Base-by-base conservation (phyloP, 2,329 filamentous ascomycete genomes). In the Fusarium dimerum region DNA sequence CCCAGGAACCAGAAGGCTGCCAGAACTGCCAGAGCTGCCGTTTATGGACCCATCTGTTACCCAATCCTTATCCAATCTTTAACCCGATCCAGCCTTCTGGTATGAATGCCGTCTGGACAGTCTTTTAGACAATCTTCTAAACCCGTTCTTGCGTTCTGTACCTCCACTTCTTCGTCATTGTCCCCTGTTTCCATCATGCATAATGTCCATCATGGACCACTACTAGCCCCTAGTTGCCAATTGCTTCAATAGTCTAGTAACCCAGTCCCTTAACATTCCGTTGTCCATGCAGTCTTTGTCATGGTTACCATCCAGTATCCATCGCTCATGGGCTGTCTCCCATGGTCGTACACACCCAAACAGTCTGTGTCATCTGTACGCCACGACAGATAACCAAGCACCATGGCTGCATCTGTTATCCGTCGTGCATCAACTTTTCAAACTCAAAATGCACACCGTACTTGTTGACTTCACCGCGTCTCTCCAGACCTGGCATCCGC, bases 101-200 rank as follows among this genome's bases (percentile, higher is more conserved):
- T 40, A 26, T 26, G 20, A 50, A 47, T 30, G 40, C 48, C 45
- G 48, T 46, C 43, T 56, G 43, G 48, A 26, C 20, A 47, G 42
- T 59, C 45, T 46, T 44, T 26, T 61, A 60, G 59, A 26, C 20
- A 26, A 26, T 26, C 20, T 26, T 26, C 20, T 26, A 26, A 26
- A 26, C 20, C 20, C 20, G 7, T 26, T 26, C 20, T 26, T 26
- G 20, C 20, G 7, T 26, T 26, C 20, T 26, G 7, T 26, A 26
- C 47, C 30, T 58, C 52, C 51, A 49, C 48, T 50, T 55, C 59
- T 44, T 59, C 57, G 53, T 55, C 61, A 52, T 53, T 50, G 53
- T 58, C 55, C 56, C 60, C 53, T 49, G 53, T 57, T 53, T 59
- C 57, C 54, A 61, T 63, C 57, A 63, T 63, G 59, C 59, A 53